A percentile compares a stretch with the other conserved stretches of the same genome.
These are phyloP conservation scores for Raffaelea albimanens DNA, from an alignment of 2,329 filamentous ascomycete genomes.

Conservation along the genomic window DNA sequence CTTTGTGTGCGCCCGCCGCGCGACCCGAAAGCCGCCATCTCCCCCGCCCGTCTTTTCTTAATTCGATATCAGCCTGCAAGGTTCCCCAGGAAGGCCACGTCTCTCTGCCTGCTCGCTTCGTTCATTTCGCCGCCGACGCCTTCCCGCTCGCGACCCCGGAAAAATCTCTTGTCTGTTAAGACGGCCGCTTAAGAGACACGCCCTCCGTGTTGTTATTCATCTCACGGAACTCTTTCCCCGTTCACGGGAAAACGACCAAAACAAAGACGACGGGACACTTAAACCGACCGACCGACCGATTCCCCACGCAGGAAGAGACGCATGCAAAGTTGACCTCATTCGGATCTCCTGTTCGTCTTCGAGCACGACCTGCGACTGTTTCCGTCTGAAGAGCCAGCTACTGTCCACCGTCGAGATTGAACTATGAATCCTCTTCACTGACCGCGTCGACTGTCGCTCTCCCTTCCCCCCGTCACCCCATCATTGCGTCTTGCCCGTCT, in stretches of 20 bases:
- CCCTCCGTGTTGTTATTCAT: background rate
- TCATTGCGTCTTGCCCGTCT: background rate
- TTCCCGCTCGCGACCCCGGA: background rate
- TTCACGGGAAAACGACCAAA: background rate
- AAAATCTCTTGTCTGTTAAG: slow-evolving; percentile 1
- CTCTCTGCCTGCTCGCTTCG: background rate
- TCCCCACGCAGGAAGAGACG: too few relatives aligned
- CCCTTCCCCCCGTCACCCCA: too few relatives aligned
- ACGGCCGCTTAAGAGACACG: background rate
- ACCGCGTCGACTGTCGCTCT: slow-evolving; percentile 7
- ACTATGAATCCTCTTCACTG: slow-evolving; percentile 23
- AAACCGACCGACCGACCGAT: too few relatives aligned
- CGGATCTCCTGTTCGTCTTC: too few relatives aligned
- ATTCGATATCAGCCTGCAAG: slow-evolving; percentile 6
- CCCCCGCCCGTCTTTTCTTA: slow-evolving; percentile 1
- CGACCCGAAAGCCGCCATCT: background rate
- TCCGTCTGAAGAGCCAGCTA: background rate
- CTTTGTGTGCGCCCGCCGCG: background rate
- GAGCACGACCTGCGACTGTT: too few relatives aligned
- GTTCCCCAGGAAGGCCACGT: too few relatives aligned
- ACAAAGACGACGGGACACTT: background rate
- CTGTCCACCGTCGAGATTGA: slow-evolving; percentile 13
- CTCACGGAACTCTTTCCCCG: background rate
- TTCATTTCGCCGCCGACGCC: background rate
- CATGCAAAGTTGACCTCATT: too few relatives aligned